Percentiles rank a stretch among this genome's conserved stretches.
Conservation (phyloP, 2,329 filamentous ascomycete genomes). For the Exophiala sideris region DNA sequence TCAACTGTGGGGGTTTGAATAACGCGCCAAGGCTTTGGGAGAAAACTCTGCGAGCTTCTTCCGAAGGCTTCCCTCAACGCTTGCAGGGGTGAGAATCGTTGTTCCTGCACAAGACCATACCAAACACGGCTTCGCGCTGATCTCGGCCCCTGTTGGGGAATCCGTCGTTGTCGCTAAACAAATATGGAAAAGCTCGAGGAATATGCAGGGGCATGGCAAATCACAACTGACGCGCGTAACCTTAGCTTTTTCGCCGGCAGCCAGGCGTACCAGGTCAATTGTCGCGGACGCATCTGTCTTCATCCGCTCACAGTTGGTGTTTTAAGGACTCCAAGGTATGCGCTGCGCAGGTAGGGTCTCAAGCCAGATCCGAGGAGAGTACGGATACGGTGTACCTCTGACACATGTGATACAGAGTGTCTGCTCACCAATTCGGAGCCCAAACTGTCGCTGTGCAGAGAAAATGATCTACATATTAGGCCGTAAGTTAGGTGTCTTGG, state of each 20-base stretch:
- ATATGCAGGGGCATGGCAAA: constrained; percentile 11
- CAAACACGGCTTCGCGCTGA: not conserved
- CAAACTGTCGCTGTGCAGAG: too few relatives aligned
- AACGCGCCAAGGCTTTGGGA: not conserved
- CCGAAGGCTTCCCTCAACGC: constrained; percentile 2
- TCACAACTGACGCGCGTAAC: constrained; percentile 2
- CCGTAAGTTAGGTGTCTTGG: too few relatives aligned
- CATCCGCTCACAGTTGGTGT: not conserved
- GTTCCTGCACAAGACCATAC: constrained; percentile 10
- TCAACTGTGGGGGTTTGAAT: not conserved
- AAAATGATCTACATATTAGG: too few relatives aligned
- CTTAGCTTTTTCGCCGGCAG: constrained; percentile 1
- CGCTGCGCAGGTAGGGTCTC: too few relatives aligned
- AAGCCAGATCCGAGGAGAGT: too few relatives aligned
- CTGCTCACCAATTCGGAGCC: too few relatives aligned
- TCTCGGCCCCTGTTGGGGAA: not conserved
- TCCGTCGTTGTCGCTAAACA: not conserved
- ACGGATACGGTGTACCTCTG: too few relatives aligned
- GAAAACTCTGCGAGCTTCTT: constrained; percentile 4
- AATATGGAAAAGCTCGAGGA: not conserved
- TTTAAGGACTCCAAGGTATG: too few relatives aligned
- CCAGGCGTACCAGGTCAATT: not conserved
- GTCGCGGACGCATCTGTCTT: not conserved
- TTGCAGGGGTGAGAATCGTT: constrained; percentile 1
- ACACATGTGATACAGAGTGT: too few relatives aligned